These are phyloP conservation scores for Coemansia sp. DNA, from an alignment of 192 early-diverging fungal species.

Conservation along the genomic window DNA sequence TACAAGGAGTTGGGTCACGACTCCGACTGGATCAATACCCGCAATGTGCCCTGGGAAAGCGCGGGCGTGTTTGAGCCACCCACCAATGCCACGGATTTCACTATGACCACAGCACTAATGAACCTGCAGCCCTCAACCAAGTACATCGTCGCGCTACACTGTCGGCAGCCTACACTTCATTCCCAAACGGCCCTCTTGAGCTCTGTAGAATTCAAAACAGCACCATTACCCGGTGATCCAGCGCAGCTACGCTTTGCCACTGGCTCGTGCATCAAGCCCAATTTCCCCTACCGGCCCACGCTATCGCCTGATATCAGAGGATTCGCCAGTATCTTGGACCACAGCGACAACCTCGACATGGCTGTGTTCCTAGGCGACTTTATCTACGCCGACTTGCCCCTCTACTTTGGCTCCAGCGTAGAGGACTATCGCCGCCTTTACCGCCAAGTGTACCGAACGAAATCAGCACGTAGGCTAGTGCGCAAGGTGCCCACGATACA, in stretches of 20 bases:
- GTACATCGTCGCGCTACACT: constrained; percentile 41
- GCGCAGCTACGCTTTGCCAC: constrained; percentile 40
- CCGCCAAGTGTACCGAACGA: constrained; percentile 42
- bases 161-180: constrained; percentile 23
- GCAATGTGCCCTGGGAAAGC: constrained; percentile 36
- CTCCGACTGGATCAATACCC: not conserved
- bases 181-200: constrained; percentile 19
- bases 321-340: constrained; percentile 39
- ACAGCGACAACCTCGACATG: constrained; percentile 38
- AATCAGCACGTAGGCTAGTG: constrained; percentile 32
- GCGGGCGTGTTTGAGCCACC: constrained; percentile 25
- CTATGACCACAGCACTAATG: constrained; percentile 14
- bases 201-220: constrained; percentile 37
- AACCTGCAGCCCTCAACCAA: constrained; percentile 37
- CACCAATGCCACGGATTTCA: constrained; percentile 28
- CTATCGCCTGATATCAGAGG: constrained; percentile 39
- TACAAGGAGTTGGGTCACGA: constrained; percentile 10
- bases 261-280: constrained; percentile 56
- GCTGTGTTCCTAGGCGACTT: constrained; percentile 58
- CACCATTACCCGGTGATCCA: constrained; percentile 18
- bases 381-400: constrained; percentile 55
- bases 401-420: constrained; percentile 34
- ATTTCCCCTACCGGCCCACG: constrained; percentile 47
- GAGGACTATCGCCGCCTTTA: constrained; percentile 54
- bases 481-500: constrained; percentile 46